These are phyloP conservation scores for Fusarium cicatricum DNA, from an alignment of 2,329 filamentous ascomycete genomes.

Conservation along the genomic window DNA sequence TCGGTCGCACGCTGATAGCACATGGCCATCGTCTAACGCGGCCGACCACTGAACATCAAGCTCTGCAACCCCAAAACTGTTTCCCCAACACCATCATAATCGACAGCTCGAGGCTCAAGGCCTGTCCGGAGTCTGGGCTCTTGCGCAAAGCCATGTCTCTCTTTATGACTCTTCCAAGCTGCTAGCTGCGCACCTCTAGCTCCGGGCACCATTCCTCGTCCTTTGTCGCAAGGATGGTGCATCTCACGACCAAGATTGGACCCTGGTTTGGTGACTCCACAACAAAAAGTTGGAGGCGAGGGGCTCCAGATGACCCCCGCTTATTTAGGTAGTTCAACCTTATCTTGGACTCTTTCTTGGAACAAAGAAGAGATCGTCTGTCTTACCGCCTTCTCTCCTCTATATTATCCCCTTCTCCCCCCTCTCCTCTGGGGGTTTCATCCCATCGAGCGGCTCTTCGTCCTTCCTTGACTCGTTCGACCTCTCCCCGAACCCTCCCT, in stretches of 20 bases:
- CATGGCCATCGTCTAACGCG: too few relatives aligned
- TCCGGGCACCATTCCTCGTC: too few relatives aligned
- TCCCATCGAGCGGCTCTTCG: neutral
- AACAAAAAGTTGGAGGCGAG: neutral
- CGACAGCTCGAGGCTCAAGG: too few relatives aligned
- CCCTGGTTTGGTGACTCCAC: slow-evolving; percentile 6
- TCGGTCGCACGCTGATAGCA: too few relatives aligned
- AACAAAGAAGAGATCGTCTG: neutral
- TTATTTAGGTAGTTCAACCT: neutral
- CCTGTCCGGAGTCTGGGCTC: too few relatives aligned
- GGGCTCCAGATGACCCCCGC: slow-evolving; percentile 5
- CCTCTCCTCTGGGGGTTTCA: neutral
- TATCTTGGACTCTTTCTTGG: neutral
- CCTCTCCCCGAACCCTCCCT: too few relatives aligned
- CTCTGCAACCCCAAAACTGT: too few relatives aligned
- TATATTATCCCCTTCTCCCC: neutral
- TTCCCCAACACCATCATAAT: too few relatives aligned
- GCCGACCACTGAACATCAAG: too few relatives aligned
- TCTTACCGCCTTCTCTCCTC: slow-evolving; percentile 2
- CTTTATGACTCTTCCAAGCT: too few relatives aligned
- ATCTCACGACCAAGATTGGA: neutral
- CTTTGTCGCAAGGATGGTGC: neutral
- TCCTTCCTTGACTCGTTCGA: neutral
- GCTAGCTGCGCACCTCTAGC: too few relatives aligned
- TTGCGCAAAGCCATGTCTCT: too few relatives aligned